These are phyloP conservation scores for Taphrina flavorubra DNA, from an alignment of 1,139 yeast genomes.

Conservation along the genomic window DNA sequence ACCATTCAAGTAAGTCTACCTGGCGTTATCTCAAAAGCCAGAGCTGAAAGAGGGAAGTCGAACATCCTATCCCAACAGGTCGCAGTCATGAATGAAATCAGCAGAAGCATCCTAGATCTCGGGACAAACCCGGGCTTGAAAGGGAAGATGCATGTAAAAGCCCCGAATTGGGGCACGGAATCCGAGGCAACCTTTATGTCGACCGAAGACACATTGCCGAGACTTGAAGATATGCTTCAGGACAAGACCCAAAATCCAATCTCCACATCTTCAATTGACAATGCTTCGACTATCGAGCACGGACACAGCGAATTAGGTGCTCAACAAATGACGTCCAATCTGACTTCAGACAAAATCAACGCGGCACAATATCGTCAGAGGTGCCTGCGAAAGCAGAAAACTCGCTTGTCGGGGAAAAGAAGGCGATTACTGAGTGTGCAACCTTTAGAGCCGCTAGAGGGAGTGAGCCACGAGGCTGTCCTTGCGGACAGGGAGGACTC, in stretches of 20 bases:
- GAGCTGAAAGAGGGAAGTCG: neutral
- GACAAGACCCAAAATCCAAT: too few species aligned
- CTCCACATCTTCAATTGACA: too few species aligned
- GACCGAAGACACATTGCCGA: too few species aligned
- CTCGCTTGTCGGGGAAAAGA: neutral
- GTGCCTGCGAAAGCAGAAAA: neutral
- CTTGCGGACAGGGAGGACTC: neutral
- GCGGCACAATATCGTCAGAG: neutral
- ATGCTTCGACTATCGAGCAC: too few species aligned
- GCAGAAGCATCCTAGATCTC: neutral
- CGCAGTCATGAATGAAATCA: neutral
- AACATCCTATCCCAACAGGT: slow-evolving; percentile 1
- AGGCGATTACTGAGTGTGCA: slow-evolving; percentile 2
- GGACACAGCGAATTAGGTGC: too few species aligned
- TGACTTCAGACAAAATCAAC: too few species aligned
- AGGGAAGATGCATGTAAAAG: neutral
- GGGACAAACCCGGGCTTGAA: neutral
- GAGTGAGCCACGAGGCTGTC: neutral
- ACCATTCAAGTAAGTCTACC: neutral
- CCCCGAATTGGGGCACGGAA: neutral
- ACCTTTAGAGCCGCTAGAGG: neutral
- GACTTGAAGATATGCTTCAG: too few species aligned
- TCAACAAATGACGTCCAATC: too few species aligned
- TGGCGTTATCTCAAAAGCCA: neutral
- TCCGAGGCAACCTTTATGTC: neutral